These are phyloP conservation scores for Urochloa ruziziensis DNA, from an alignment of 176 grass and related monocot species.

Conservation along the genomic window DNA sequence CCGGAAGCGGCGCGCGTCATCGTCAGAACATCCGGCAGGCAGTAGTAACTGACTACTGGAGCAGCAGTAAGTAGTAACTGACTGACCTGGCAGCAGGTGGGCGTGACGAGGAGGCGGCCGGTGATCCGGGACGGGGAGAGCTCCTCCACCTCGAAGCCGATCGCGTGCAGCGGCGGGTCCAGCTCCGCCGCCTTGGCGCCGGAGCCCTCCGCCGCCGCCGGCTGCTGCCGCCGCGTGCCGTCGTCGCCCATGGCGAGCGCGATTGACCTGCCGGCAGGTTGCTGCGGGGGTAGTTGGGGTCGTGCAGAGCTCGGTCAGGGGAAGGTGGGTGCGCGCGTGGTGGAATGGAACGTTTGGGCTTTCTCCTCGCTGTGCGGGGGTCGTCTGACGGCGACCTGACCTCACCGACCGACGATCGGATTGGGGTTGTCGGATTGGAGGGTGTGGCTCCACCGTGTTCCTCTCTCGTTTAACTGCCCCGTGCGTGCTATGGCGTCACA, in stretches of 20 bases:
- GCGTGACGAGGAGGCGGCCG: constrained; percentile 60
- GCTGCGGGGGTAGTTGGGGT: not conserved
- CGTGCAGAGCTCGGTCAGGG: not conserved
- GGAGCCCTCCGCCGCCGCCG: not conserved
- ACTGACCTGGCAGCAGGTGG: constrained; percentile 71
- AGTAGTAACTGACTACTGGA: no score
- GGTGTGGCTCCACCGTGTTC: no score
- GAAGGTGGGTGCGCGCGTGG: not conserved
- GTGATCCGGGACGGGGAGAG: constrained; percentile 55
- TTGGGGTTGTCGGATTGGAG: not conserved
- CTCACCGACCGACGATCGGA: not conserved
- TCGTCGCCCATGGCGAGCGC: not conserved
- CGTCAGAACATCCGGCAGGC: no score
- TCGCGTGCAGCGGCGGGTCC: constrained; percentile 49
- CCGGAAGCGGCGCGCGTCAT: no score
- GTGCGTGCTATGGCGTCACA: no score
- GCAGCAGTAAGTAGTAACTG: no score
- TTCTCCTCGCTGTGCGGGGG: not conserved
- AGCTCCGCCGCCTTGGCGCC: constrained; percentile 40
- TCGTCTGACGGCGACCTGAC: no score
- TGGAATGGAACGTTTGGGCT: not conserved
- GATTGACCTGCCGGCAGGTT: not conserved
- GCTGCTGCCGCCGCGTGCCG: not conserved
- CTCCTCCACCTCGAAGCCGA: constrained; percentile 69
- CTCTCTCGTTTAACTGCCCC: no score